Base-by-base conservation (phyloP, 768 basidiomycete species). In the Termitomyces titanicus region DNA sequence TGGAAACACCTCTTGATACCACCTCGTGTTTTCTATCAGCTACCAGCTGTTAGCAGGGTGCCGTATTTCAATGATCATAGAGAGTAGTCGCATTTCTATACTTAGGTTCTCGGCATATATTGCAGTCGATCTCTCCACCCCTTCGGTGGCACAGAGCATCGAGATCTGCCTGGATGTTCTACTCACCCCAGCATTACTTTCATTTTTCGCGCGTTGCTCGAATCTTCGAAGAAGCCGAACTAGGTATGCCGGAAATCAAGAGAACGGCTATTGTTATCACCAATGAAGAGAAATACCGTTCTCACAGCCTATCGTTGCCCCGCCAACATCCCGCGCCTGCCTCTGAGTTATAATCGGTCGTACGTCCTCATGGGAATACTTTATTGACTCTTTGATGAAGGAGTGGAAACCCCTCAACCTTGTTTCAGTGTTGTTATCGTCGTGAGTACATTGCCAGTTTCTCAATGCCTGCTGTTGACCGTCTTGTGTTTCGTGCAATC, bases 351-450 rank as follows among this genome's bases (percentile, higher is more conserved):
- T 58, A 62, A 6, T 49, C 55, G 4, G 64, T 66, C 42, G 43
- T 54, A 12, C 57, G 54, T 17, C 51, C 53, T 78, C 83, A 2
- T 91, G 89, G 89, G 88, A 89, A 67, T 67, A 64, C 0, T 89
- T 90, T 60, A 78, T 89, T 13, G 83, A 86, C 52, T 82, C 84
- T 0, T 70, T 89, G 22, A 58, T 76, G 58, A 76, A 80, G 24
- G 88, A 89, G 61, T 89, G 86, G 86, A 88, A 89, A 71, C 89
- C 86, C 1, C 55, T 78, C 33, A 90, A 90, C 59, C 74, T 90
- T 18, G 80, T 91, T n/a, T 88, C 86, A 11, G 89, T 84, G 7
- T 67, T 91, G 38, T 66, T 78, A 20, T 65, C 74, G 20, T 74
- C 74, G 75, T 78, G 47, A 53, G 74, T 66, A 1, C 0, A 35